Conservation (phyloP, 352 stramenopile species). For the Elongisporangium anandrum region DNA sequence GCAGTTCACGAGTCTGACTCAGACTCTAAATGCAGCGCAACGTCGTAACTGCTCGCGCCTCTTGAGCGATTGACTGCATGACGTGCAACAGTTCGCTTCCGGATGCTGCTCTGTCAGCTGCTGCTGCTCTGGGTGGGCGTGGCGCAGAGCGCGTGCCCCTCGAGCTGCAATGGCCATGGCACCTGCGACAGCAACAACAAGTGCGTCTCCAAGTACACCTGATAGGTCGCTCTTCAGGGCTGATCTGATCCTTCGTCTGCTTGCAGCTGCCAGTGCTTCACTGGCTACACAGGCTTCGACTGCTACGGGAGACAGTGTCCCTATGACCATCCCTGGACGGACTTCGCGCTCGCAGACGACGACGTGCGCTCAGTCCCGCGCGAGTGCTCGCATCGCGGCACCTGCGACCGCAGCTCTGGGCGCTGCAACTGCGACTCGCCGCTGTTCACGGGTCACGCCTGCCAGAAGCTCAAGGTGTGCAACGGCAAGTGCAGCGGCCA, state of each 20-base stretch:
- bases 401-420: slow-evolving; percentile 69
- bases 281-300: slow-evolving; percentile 85
- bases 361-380: slow-evolving; percentile 27
- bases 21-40: not conserved
- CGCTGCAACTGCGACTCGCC: slow-evolving; percentile 70
- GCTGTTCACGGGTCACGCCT: slow-evolving; percentile 67
- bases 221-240: not conserved
- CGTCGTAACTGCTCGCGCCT: not conserved
- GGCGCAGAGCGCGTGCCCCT: slow-evolving; percentile 33
- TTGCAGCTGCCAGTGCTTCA: slow-evolving; percentile 77
- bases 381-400: slow-evolving; percentile 74
- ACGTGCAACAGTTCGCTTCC: not conserved
- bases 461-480: slow-evolving; percentile 63
- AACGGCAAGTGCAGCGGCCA: slow-evolving; percentile 85
- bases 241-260: slow-evolving; percentile 11
- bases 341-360: slow-evolving; percentile 41
- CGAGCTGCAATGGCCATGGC: slow-evolving; percentile 63
- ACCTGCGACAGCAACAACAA: slow-evolving; percentile 50
- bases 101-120: not conserved
- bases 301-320: slow-evolving; percentile 81
- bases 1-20: too few species aligned
- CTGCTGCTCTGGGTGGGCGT: slow-evolving; percentile 6
- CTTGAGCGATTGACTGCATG: not conserved
- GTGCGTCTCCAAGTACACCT: slow-evolving; percentile 14
- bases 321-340: slow-evolving; percentile 50